Evolutionary conservation across 1,284 basidiomycete species (phyloP), one percentile per base, ranked within the genome.

Genomic region (Naganishia cerealis): DNA sequence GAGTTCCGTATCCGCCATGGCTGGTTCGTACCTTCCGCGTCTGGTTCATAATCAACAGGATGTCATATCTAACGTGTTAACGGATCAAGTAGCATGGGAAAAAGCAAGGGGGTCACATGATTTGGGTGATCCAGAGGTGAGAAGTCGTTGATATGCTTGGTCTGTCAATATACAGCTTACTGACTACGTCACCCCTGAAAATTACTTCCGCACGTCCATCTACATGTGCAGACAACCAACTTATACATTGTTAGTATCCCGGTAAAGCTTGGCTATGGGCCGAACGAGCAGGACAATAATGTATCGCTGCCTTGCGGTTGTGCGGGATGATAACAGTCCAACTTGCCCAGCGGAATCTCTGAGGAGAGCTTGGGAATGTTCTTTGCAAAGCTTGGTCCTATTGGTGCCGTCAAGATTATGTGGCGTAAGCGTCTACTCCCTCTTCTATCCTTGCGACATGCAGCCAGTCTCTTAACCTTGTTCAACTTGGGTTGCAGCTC

Each of bases 91-190:
- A 86, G 91, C 91, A 42, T 92, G 90, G 74, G 91, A 93, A 73
- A 88, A 88, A 2, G 90, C 92, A 77, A 89, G 89, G 76, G 92
- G 92, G 42, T 93, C 91, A 71, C 90, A 90, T 77, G 92, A 94
- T 75, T 82, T 88, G 71, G 90, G 66, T 10, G 75, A 76, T 63
- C 67, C 67, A 38, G 77, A 79, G 71, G 77, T 77, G 8, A 50
- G 46, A 50, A 24, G 38, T 59, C 74, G 69, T 8, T 26, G 10
- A 9, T 46, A 5, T 7, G 61, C 46, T 62, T 36, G 18, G 8
- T 50, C 2, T 9, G 21, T 10, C 9, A 50, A 24, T 18, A 15
- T 5, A 18, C 43, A 50, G 13, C 46, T 50, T 50, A 50, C 46
- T 24, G 46, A 50, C 46, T 13, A 24, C 3, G 40, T 40, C 18